Base-by-base conservation (phyloP, 345 rosid species). In the Cardamine chenopodiifolia region DNA sequence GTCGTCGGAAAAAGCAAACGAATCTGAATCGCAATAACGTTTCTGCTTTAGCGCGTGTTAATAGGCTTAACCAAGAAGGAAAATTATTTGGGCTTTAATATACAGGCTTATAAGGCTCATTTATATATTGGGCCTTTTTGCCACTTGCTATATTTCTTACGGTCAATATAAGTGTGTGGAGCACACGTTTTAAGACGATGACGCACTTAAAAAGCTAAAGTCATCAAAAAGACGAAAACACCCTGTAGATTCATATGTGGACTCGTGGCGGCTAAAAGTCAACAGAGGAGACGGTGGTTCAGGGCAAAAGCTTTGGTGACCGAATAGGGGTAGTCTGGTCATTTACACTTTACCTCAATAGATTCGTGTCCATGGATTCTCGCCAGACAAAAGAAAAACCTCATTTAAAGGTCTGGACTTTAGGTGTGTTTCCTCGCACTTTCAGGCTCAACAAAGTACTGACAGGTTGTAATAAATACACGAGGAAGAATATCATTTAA, bases 371-470 rank as follows among this genome's bases (percentile, higher is more conserved):
- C 63, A 29, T 73, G 47, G 70, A 42, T 19, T 60, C 68, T 48
- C 26, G 56, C 14, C 60, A 19, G 54, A 28, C 62, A 62, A 28
- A 29, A 10, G 13, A 2, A 13, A 28, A 28, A 25, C 13, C 55
- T 6, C 63, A 42, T 18, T 62, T 62, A 55, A 73, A 64, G 64
- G 71, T 64, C 20, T 40, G 1, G 22, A 48, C 52, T 65, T 66
- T 57, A 25, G 66, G 67, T 48, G 53, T 40, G 76, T 68, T 75
- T 75, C 79, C 48, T 50, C 73, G 68, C 68, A 60, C 73, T 59
- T 68, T 68, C 79, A 53, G 22, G 17, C 71, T 74, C 31, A 56
- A 35, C 54, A 62, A 57, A 42, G 65, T 64, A 56, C 54, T 44
- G 71, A 65, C 65, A 64, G 56, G 14, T 54, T 31, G 71, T 31